These are phyloP conservation scores for Candida silvatica DNA, from an alignment of 805 yeast species.

Conservation along the genomic window DNA sequence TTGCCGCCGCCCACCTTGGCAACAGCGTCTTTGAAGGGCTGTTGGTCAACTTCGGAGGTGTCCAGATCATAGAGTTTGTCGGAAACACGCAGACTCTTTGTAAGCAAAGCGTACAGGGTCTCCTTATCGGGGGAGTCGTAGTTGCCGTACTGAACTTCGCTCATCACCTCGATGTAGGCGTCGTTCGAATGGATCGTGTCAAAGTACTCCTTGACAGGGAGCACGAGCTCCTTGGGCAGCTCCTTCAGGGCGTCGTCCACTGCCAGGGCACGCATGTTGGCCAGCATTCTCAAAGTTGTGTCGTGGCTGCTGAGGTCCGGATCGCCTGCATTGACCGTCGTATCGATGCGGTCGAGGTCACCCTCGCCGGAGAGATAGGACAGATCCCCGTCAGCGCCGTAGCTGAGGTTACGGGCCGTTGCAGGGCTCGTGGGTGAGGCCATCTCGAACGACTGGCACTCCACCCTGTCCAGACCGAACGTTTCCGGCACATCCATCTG, in stretches of 20 bases:
- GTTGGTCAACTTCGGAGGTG: not conserved
- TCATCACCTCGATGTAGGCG: slow-evolving; percentile 13
- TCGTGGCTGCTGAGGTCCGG: too few relatives aligned
- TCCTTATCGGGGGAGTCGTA: slow-evolving; percentile 13
- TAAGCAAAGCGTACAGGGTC: slow-evolving; percentile 11
- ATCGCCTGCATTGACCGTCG: too few relatives aligned
- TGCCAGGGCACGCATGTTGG: slow-evolving; percentile 7
- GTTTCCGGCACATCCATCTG: slow-evolving; percentile 2
- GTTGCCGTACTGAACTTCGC: slow-evolving; percentile 13
- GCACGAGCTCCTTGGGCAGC: slow-evolving; percentile 6
- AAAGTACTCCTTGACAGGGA: slow-evolving; percentile 12
- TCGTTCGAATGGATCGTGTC: slow-evolving; percentile 13
- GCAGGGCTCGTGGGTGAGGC: slow-evolving; percentile 3
- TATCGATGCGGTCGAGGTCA: too few relatives aligned
- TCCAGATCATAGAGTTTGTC: slow-evolving; percentile 3
- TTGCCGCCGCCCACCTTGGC: not conserved
- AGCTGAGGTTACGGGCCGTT: too few relatives aligned
- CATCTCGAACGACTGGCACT: slow-evolving; percentile 5
- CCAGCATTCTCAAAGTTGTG: too few relatives aligned
- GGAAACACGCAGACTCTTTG: slow-evolving; percentile 7
- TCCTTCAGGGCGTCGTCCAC: slow-evolving; percentile 8
- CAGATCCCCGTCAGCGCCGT: too few relatives aligned
- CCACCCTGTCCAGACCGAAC: slow-evolving; percentile 8
- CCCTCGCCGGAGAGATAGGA: too few relatives aligned
- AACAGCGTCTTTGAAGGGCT: not conserved